phyloP scores from a whole-genome alignment of 176 grass and related monocot species.

The Dendrocalamus sinicus region DNA sequence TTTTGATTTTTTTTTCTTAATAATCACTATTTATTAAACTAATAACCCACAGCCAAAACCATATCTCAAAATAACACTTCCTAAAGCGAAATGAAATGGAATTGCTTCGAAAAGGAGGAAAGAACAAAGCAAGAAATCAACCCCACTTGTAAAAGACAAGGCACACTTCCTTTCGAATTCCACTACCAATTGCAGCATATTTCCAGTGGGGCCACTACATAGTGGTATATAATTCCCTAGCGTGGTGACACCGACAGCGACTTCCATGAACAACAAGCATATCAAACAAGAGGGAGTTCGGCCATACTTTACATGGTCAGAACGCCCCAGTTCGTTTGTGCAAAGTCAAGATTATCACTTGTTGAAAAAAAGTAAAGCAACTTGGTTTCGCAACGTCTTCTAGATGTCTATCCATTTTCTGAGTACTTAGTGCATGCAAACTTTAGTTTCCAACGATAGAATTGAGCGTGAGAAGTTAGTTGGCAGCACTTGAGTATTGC shows the following conservation, averaged over 20 bases:
- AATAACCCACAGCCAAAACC: too few relatives aligned
- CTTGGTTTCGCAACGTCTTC: not conserved
- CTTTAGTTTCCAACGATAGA: not conserved
- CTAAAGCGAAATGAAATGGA: constrained; percentile 43
- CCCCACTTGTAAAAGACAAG: constrained; percentile 45
- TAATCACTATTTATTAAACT: too few relatives aligned
- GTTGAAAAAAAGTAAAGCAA: not conserved
- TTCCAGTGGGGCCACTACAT: constrained; percentile 29
- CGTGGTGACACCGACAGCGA: constrained; percentile 33
- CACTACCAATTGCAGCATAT: constrained; percentile 44
- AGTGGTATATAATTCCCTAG: constrained; percentile 30
- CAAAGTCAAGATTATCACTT: not conserved
- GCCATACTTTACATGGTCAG: constrained; percentile 24
- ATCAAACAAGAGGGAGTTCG: constrained; percentile 37
- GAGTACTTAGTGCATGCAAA: not conserved
- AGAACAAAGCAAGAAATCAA: constrained; percentile 50
- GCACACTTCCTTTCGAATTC: constrained; percentile 19
- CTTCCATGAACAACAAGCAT: constrained; percentile 24
- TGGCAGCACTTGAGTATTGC: not conserved
- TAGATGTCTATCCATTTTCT: not conserved
- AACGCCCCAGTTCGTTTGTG: not conserved
- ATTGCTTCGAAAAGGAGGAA: constrained; percentile 49
- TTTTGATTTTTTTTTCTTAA: too few relatives aligned
- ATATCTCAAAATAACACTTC: too few relatives aligned
- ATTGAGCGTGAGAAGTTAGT: not conserved